These are phyloP conservation scores for Vanilla planifolia DNA, from an alignment of 106 monocot genomes.

Conservation along the genomic window DNA sequence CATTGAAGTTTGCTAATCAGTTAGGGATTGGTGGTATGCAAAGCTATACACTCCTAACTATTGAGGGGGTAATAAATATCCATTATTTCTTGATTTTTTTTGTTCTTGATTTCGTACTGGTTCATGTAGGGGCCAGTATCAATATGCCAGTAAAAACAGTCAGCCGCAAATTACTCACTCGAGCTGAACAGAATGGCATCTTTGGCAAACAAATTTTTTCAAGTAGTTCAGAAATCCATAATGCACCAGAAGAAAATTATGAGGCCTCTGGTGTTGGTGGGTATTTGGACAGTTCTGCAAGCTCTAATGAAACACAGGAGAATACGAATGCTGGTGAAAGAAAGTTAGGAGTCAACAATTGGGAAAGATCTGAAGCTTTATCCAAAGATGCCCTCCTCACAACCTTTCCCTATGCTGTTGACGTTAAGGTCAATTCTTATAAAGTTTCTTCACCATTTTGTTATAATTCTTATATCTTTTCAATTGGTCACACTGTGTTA, in stretches of 20 bases:
- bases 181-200: slow-evolving; percentile 11
- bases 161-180: slow-evolving; percentile 30
- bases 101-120: neutral
- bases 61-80: too few species aligned
- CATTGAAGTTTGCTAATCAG: slow-evolving; percentile 29
- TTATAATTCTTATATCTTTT: neutral
- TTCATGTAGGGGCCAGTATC: slow-evolving; percentile 17
- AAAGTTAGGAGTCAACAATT: slow-evolving; percentile 4
- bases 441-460: neutral
- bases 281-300: slow-evolving; percentile 17
- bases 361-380: slow-evolving; percentile 9
- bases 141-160: slow-evolving; percentile 18
- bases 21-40: slow-evolving; percentile 18
- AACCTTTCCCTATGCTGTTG: neutral
- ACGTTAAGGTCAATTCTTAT: neutral
- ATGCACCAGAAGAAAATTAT: slow-evolving; percentile 8
- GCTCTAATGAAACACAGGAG: slow-evolving; percentile 2
- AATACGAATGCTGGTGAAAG: slow-evolving; percentile 6
- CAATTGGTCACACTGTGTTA: neutral
- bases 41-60: neutral
- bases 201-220: slow-evolving; percentile 15
- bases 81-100: neutral
- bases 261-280: slow-evolving; percentile 6
- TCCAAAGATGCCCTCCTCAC: neutral
- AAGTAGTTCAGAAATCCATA: slow-evolving; percentile 9